Conservation (phyloP, 768 basidiomycete species). For the Phanerodontia chrysosporium region DNA sequence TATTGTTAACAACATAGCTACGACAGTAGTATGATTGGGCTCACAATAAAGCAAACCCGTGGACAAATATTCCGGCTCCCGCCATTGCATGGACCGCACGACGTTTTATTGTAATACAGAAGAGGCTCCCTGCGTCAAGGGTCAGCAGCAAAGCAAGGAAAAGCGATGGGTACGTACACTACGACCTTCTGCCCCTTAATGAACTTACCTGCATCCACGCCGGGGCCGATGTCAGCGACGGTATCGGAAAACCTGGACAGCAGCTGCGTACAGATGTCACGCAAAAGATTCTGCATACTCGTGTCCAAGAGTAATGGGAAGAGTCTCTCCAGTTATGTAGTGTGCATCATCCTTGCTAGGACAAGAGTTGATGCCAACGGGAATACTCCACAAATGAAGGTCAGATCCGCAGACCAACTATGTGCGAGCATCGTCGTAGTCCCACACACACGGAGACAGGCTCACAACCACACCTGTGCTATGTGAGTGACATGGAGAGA, state of each 20-base stretch:
- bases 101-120: conserved; percentile 33
- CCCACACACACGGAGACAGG: background rate
- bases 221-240: conserved; percentile 17
- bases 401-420: conserved; percentile 45
- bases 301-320: conserved; percentile 43
- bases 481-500: too few species aligned
- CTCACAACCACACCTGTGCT: conserved; percentile 7
- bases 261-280: too few species aligned
- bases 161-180: conserved; percentile 13
- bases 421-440: background rate
- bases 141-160: background rate
- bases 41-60: conserved; percentile 31
- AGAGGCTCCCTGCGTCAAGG: conserved; percentile 38
- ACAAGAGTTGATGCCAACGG: conserved; percentile 20
- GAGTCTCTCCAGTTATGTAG: conserved; percentile 32
- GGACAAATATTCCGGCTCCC: conserved; percentile 33
- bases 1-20: background rate
- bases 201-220: conserved; percentile 9
- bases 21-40: conserved; percentile 7
- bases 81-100: conserved; percentile 31
- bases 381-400: conserved; percentile 38
- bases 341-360: conserved; percentile 32
- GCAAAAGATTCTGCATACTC: conserved; percentile 31
- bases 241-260: conserved; percentile 20
- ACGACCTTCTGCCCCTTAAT: conserved; percentile 17